A percentile compares a stretch with the other conserved stretches of the same genome.
These are phyloP conservation scores for Lavandula angustifolia DNA, from an alignment of 257 asterid species.

Conservation along the genomic window DNA sequence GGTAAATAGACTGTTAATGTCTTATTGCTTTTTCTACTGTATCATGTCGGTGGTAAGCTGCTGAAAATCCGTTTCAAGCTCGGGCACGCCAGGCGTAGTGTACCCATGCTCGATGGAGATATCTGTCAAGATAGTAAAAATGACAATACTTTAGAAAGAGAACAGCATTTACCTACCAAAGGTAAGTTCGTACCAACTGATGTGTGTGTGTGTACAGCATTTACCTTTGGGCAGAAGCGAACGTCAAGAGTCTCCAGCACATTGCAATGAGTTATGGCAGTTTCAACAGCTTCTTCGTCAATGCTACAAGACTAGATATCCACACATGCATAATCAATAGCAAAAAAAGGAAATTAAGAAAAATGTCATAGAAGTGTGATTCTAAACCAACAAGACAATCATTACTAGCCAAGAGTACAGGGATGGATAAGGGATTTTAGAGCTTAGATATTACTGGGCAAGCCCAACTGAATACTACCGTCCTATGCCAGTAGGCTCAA, in stretches of 20 bases:
- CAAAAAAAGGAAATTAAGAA: not conserved
- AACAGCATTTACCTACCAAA: not conserved
- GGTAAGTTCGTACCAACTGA: not conserved
- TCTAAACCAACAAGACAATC: not conserved
- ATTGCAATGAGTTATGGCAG: constrained; percentile 66
- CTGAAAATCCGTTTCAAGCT: constrained; percentile 89
- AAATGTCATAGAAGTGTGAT: not conserved
- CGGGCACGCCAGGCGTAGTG: constrained; percentile 68
- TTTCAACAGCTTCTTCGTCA: constrained; percentile 76
- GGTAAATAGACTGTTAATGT: constrained; percentile 7
- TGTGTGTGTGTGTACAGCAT: not conserved
- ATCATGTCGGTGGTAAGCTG: constrained; percentile 62
- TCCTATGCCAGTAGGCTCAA: not conserved
- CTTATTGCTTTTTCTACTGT: not conserved
- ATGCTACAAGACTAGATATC: constrained; percentile 74
- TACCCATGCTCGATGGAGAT: constrained; percentile 63
- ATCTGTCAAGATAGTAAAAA: constrained; percentile 47
- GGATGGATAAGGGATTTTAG: not conserved
- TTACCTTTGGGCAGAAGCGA: constrained; percentile 90
- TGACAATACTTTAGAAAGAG: not conserved
- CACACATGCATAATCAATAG: constrained; percentile 17
- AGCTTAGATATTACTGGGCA: not conserved
- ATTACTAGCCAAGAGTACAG: not conserved
- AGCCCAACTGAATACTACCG: not conserved
- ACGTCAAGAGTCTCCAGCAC: constrained; percentile 97